A percentile compares a stretch with the other conserved stretches of the same genome.
Evolutionary conservation across 192 early-diverging fungal genomes (phyloP).

Genomic region (Coemansia sp.): DNA sequence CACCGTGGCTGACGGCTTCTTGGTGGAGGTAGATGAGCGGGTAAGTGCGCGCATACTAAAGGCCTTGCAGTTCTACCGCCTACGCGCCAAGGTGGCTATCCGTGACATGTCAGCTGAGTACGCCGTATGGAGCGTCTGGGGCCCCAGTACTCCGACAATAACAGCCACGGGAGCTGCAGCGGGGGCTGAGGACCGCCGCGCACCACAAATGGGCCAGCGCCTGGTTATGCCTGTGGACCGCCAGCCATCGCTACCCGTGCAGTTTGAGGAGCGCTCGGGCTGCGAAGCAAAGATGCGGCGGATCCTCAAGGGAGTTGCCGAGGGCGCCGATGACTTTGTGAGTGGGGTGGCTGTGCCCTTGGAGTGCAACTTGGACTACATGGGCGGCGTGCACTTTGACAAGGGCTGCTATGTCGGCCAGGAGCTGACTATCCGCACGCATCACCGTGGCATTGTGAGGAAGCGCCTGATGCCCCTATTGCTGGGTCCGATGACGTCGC

Average conservation of each 20-base stretch:
- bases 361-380: slow-evolving; percentile 89
- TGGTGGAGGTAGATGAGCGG: slow-evolving; percentile 75
- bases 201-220: slow-evolving; percentile 61
- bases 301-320: slow-evolving; percentile 82
- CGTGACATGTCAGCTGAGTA: slow-evolving; percentile 63
- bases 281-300: slow-evolving; percentile 73
- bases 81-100: slow-evolving; percentile 76
- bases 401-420: slow-evolving; percentile 99
- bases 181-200: slow-evolving; percentile 57
- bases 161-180: slow-evolving; percentile 14
- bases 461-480: slow-evolving; percentile 86
- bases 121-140: slow-evolving; percentile 75
- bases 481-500: slow-evolving; percentile 9
- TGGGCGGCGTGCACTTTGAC: slow-evolving; percentile 91
- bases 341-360: slow-evolving; percentile 72
- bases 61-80: slow-evolving; percentile 72
- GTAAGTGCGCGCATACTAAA: slow-evolving; percentile 54
- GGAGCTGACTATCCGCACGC: slow-evolving; percentile 95
- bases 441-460: slow-evolving; percentile 90
- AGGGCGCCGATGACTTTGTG: slow-evolving; percentile 82
- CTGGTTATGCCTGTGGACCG: slow-evolving; percentile 36
- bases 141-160: slow-evolving; percentile 52
- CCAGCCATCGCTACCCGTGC: slow-evolving; percentile 45
- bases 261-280: slow-evolving; percentile 55
- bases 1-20: slow-evolving; percentile 57